Evolutionary conservation across 2,329 filamentous ascomycete species (phyloP).

Genomic region (Ceratocystiopsis sp.): DNA sequence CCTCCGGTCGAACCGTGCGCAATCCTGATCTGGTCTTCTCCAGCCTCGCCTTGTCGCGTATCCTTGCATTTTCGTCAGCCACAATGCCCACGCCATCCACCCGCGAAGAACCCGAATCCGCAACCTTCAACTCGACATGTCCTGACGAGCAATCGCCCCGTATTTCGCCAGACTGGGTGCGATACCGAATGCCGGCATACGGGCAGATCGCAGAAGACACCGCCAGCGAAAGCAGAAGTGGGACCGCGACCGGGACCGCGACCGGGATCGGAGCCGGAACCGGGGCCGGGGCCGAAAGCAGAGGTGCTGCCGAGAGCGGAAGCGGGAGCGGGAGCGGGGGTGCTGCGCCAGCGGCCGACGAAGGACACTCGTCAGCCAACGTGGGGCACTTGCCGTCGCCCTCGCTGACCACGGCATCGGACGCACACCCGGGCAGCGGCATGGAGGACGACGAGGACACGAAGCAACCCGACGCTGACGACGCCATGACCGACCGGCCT

Average conservation of each 20-base stretch:
- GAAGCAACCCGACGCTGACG: slow-evolving; percentile 14
- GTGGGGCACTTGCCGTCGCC: slow-evolving; percentile 1
- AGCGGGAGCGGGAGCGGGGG: slow-evolving; percentile 10
- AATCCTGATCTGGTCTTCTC: no score
- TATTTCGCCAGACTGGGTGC: slow-evolving; percentile 13
- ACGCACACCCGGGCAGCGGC: no score
- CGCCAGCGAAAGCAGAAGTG: neutral
- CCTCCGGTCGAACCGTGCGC: no score
- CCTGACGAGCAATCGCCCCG: slow-evolving; percentile 22
- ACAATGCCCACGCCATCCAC: slow-evolving; percentile 12
- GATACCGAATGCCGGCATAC: slow-evolving; percentile 6
- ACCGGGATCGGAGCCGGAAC: no score
- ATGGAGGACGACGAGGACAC: slow-evolving; percentile 7
- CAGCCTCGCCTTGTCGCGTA: no score
- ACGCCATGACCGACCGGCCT: slow-evolving; percentile 5
- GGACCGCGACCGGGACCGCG: neutral
- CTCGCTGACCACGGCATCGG: no score
- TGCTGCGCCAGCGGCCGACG: slow-evolving; percentile 16
- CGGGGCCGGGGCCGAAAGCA: slow-evolving; percentile 5
- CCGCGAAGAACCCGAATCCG: slow-evolving; percentile 8
- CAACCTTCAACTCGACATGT: slow-evolving; percentile 23
- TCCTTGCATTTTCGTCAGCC: neutral
- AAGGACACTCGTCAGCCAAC: slow-evolving; percentile 1
- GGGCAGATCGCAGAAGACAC: neutral
- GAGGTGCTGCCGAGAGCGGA: no score